phyloP scores from a whole-genome alignment of 306 rosid species.

The Cicer yamashitae region DNA sequence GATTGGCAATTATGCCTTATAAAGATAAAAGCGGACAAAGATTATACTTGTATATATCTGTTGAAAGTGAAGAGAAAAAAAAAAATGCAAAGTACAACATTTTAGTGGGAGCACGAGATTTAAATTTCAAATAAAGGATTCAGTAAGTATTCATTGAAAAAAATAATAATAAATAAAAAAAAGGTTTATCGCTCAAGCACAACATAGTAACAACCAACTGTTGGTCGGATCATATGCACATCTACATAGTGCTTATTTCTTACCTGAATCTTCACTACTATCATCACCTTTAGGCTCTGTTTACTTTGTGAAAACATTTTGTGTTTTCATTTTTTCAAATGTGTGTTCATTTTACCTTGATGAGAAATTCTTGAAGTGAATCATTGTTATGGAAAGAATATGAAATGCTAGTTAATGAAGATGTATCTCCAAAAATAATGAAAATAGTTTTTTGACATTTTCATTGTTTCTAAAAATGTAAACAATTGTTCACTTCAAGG shows the following conservation, averaged over 20 bases:
- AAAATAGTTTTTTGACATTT: too few species aligned
- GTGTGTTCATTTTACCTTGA: too few species aligned
- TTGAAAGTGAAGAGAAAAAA: neutral
- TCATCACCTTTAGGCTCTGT: neutral
- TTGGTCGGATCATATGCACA: constrained; percentile 11
- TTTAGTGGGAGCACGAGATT: neutral
- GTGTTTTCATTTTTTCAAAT: too few species aligned
- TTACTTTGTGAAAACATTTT: too few species aligned
- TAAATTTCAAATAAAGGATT: neutral
- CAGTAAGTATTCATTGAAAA: neutral
- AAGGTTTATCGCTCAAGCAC: constrained; percentile 1
- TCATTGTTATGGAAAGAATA: too few species aligned
- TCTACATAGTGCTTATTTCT: constrained; percentile 4
- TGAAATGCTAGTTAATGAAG: too few species aligned
- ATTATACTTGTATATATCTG: neutral
- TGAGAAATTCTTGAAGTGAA: too few species aligned
- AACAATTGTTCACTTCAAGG: too few species aligned
- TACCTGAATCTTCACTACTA: constrained; percentile 27
- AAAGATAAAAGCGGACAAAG: neutral
- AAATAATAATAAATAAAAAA: neutral
- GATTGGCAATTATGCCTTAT: neutral
- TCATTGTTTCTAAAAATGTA: too few species aligned
- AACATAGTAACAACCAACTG: constrained; percentile 18
- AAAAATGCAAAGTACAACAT: too few species aligned
- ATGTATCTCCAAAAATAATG: too few species aligned